Evolutionary conservation across 2,329 filamentous ascomycete genomes (phyloP).

Genomic region (Geosmithia flava): DNA sequence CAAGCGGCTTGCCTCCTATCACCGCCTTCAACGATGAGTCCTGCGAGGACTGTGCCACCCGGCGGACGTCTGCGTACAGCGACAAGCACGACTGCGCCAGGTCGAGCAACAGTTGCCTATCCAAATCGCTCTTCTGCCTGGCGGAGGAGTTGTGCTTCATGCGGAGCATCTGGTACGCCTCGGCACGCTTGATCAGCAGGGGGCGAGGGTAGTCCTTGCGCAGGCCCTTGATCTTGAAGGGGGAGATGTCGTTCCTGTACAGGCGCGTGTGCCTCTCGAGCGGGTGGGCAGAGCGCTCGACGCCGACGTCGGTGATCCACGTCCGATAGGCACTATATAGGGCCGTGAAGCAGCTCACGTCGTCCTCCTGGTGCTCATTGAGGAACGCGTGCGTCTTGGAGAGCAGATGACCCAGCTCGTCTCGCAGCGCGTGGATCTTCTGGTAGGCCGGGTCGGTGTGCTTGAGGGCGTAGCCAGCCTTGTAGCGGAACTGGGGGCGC

Average conservation of each 20-base stretch:
- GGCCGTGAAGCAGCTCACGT: slow-evolving; percentile 88
- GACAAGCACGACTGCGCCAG: slow-evolving; percentile 84
- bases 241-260: slow-evolving; percentile 73
- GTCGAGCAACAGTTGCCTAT: slow-evolving; percentile 74
- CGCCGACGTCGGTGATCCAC: slow-evolving; percentile 96
- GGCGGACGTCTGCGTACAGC: slow-evolving; percentile 87
- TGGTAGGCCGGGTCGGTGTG: slow-evolving; percentile 46
- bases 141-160: slow-evolving; percentile 86
- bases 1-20: slow-evolving; percentile 73
- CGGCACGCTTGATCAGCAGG: slow-evolving; percentile 81
- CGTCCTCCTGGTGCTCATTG: slow-evolving; percentile 76
- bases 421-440: slow-evolving; percentile 68
- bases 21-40: slow-evolving; percentile 90
- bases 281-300: slow-evolving; percentile 88
- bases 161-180: slow-evolving; percentile 90
- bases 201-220: slow-evolving; percentile 88
- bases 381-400: slow-evolving; percentile 80
- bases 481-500: slow-evolving; percentile 77
- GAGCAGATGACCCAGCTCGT: slow-evolving; percentile 66
- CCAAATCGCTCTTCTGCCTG: slow-evolving; percentile 77
- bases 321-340: slow-evolving; percentile 86
- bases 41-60: slow-evolving; percentile 80
- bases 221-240: slow-evolving; percentile 89
- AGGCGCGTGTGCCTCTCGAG: slow-evolving; percentile 77
- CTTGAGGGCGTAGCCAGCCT: slow-evolving; percentile 71